These are phyloP conservation scores for Nidularia pulvinata DNA, from an alignment of 768 basidiomycete species.

Conservation along the genomic window DNA sequence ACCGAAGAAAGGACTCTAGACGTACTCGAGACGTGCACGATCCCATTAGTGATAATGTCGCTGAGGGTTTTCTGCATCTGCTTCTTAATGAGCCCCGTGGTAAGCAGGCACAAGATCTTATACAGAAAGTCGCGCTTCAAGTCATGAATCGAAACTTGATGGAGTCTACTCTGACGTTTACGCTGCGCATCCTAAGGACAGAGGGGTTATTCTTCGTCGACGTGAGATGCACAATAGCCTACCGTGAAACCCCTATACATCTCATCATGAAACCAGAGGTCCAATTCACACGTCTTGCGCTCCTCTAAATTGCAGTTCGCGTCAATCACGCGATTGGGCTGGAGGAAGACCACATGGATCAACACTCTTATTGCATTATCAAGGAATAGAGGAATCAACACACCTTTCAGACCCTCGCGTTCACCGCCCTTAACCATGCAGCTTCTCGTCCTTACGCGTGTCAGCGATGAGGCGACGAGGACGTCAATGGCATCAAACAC, in stretches of 20 bases:
- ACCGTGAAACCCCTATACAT: conserved; percentile 39
- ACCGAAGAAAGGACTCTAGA: no score
- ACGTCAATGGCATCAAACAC: no score
- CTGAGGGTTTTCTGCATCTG: conserved; percentile 54
- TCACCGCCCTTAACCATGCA: no score
- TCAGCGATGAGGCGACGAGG: no score
- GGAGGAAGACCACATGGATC: conserved; percentile 66
- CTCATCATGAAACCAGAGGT: conserved; percentile 74
- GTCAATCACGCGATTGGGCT: conserved; percentile 83
- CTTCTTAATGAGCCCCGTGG: conserved; percentile 81
- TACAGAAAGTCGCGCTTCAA: conserved; percentile 89
- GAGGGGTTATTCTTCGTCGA: conserved; percentile 57
- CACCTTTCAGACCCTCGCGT: no score
- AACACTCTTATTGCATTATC: conserved; percentile 68
- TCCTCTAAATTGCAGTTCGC: conserved; percentile 71
- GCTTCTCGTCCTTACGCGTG: no score
- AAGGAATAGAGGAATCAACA: no score
- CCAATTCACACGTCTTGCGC: conserved; percentile 60
- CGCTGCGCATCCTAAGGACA: conserved; percentile 71
- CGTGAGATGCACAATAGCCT: conserved; percentile 61
- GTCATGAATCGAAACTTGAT: conserved; percentile 92
- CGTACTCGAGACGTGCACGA: conserved; percentile 61
- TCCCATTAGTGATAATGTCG: conserved; percentile 73
- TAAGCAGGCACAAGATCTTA: conserved; percentile 79
- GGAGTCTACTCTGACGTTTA: conserved; percentile 82